Percentiles rank a stretch among this genome's conserved stretches.
Conservation (phyloP, 352 stramenopile species). For the Pythium biforme region DNA sequence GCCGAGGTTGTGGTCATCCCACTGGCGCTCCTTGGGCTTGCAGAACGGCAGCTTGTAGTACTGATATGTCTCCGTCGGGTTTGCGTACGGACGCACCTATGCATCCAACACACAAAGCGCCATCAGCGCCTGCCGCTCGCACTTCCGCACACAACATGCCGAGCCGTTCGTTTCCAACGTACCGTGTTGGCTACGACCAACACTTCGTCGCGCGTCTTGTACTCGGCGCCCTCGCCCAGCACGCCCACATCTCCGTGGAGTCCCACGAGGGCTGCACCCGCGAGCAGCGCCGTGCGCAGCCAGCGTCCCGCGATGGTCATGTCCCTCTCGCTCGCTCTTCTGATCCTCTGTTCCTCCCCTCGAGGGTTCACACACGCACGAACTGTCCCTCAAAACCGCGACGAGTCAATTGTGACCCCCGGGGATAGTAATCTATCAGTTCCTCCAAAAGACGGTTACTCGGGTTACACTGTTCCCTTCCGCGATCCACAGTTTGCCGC, state of each 20-base stretch:
- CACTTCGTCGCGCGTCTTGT: slow-evolving; percentile 50
- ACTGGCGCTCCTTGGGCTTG: slow-evolving; percentile 76
- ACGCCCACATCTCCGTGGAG: slow-evolving; percentile 1
- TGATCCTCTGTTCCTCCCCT: background rate
- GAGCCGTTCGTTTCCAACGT: no score
- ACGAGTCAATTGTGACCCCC: background rate
- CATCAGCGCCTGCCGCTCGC: no score
- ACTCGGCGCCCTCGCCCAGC: slow-evolving; percentile 20
- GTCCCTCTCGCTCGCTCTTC: background rate
- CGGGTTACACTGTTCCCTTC: no score
- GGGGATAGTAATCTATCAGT: background rate
- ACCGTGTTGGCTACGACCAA: slow-evolving; percentile 74
- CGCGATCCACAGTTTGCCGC: background rate
- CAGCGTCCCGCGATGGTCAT: slow-evolving; percentile 13
- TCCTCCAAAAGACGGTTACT: background rate
- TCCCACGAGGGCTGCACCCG: slow-evolving; percentile 1
- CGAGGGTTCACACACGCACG: background rate
- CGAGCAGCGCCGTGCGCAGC: slow-evolving; percentile 20
- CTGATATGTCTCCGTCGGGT: slow-evolving; percentile 98
- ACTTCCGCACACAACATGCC: no score
- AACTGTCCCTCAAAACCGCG: slow-evolving; percentile 5
- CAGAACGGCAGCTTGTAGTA: slow-evolving; percentile 99
- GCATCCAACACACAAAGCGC: background rate
- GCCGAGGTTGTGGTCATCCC: slow-evolving; percentile 90
- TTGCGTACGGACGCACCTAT: slow-evolving; percentile 93